These are phyloP conservation scores for Microcera coccophila DNA, from an alignment of 2,329 filamentous ascomycete genomes.

Conservation along the genomic window DNA sequence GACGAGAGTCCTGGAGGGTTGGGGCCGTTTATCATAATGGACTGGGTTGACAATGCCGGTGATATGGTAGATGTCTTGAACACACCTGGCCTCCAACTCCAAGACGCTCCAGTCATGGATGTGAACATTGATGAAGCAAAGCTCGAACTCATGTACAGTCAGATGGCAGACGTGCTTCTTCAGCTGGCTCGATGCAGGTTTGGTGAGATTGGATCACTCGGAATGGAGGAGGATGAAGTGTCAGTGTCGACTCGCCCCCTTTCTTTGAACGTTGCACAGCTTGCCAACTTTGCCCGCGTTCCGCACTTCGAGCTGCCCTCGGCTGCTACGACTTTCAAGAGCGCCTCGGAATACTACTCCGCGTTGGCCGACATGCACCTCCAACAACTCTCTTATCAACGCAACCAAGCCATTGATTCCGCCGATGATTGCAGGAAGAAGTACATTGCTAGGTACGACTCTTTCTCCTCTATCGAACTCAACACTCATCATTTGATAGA, in stretches of 20 bases:
- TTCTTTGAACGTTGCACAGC: slow-evolving; percentile 37
- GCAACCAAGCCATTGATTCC: slow-evolving; percentile 34
- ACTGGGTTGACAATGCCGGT: slow-evolving; percentile 34
- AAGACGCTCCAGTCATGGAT: slow-evolving; percentile 35
- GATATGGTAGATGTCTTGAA: slow-evolving; percentile 26
- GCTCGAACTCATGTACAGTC: slow-evolving; percentile 34
- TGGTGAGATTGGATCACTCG: slow-evolving; percentile 36
- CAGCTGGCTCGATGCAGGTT: slow-evolving; percentile 37
- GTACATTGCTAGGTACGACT: slow-evolving; percentile 30
- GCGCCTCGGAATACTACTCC: slow-evolving; percentile 30
- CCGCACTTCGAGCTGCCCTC: slow-evolving; percentile 22
- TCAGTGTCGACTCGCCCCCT: slow-evolving; percentile 33
- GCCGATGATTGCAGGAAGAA: slow-evolving; percentile 30
- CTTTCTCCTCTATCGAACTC: slow-evolving; percentile 37
- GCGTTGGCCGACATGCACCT: slow-evolving; percentile 36
- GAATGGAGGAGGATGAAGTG: slow-evolving; percentile 11
- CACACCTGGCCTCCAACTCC: slow-evolving; percentile 26
- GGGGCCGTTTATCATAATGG: slow-evolving; percentile 38
- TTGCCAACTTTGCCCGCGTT: slow-evolving; percentile 24
- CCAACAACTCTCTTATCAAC: slow-evolving; percentile 34
- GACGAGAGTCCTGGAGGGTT: slow-evolving; percentile 31
- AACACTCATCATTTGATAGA: slow-evolving; percentile 36
- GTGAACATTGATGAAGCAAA: slow-evolving; percentile 39
- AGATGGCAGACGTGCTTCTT: slow-evolving; percentile 41
- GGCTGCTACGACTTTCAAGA: slow-evolving; percentile 30